A percentile compares a stretch with the other conserved stretches of the same genome.
Conservation (phyloP, 129 eudicot genomes). For the Pittosporum tobira region DNA sequence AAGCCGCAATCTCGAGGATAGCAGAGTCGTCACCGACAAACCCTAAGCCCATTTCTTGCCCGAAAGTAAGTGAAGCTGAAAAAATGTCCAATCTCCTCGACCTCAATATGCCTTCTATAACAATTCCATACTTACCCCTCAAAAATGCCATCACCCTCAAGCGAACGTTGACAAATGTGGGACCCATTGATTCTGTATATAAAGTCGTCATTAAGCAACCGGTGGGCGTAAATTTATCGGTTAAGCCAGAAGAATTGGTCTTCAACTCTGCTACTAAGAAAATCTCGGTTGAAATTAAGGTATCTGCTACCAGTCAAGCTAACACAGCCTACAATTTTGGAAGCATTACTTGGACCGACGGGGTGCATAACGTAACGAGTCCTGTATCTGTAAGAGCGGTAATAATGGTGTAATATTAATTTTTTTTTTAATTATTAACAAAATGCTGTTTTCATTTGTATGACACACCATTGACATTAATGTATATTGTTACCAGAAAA, state of each 20-base stretch:
- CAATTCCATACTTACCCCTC: not conserved
- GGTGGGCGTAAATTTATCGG: not conserved
- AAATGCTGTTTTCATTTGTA: no score
- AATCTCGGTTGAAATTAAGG: conserved; percentile 8
- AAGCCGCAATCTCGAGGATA: not conserved
- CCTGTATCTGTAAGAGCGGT: conserved; percentile 5
- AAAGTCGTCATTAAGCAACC: conserved; percentile 16
- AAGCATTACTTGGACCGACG: conserved; percentile 11
- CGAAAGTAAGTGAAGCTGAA: not conserved
- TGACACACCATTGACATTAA: no score
- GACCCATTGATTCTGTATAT: conserved; percentile 8
- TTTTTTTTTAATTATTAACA: no score
- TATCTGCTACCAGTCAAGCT: not conserved
- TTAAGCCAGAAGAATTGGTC: conserved; percentile 7
- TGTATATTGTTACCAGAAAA: no score
- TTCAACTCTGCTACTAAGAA: conserved; percentile 4
- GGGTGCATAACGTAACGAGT: conserved; percentile 5
- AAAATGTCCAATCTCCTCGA: conserved; percentile 1
- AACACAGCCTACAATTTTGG: conserved; percentile 6
- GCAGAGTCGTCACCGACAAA: not conserved
- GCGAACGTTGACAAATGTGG: conserved; percentile 9
- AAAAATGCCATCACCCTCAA: not conserved
- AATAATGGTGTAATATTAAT: no score
- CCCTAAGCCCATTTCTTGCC: not conserved
- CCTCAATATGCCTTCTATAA: conserved; percentile 11